Base-by-base conservation (phyloP, 306 rosid genomes). In the Rosa persica region DNA sequence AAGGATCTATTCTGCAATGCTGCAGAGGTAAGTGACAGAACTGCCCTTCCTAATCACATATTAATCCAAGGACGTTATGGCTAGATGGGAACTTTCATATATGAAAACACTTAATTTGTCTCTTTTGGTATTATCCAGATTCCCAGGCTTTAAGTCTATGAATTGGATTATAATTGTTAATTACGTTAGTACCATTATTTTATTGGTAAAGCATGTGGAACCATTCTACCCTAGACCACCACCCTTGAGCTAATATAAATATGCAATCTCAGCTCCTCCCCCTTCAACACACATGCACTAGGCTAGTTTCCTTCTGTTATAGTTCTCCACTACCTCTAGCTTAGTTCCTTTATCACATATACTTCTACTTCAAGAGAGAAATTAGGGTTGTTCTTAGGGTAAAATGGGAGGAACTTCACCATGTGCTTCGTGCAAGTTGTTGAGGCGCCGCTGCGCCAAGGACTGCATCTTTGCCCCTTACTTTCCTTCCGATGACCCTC, bases 391-490 rank as follows among this genome's bases (percentile, higher is more conserved):
- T n/a, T 82, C 4, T 60, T 78, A n/a, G 57, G 23, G 36, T 12
- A 25, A 76, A 81, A 89, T 87, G 93, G 91, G 90, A 19, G 86
- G 92, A 62, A 67, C 91, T 8, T 86, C 97, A 12, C 97, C 97
- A 19, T 92, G 97, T 83, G 95, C 96, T 81, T 89, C 93, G 11
- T 92, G 97, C 92, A 90, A 90, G 79, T 57, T 90, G 78, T 78
- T 92, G 87, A 84, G 97, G 84, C 93, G 97, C 39, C 95, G 97
- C 27, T 92, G 97, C 84, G 81, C 91, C 67, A 84, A 90, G 60
- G 92, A 89, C 73, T 92, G 97, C 81, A 85, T 87, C 62, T 92
- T 92, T 77, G 92, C 92, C 2, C 97, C 97, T 80, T 92, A 85
- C 42, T 92, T 92, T 79, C 97, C 95, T 57, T 81, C 97, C 0